Evolutionary conservation across 2,329 filamentous ascomycete species (phyloP), one percentile per base, ranked within the genome.

Genomic region (Pseudocercospora crystallina): DNA sequence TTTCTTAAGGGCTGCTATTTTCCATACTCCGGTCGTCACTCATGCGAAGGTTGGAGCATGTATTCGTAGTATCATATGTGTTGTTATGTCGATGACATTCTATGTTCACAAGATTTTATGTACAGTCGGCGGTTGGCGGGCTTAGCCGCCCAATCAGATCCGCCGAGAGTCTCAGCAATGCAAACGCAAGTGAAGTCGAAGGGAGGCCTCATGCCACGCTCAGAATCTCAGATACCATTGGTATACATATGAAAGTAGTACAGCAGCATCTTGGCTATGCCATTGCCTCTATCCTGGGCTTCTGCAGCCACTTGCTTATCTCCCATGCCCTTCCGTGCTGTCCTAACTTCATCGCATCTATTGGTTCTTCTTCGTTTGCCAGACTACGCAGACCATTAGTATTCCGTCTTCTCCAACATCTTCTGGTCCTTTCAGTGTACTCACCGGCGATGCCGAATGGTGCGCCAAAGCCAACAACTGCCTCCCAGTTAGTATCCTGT

Each of bases 381-480:
- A 86, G 68, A 83, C 83, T 85, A 68, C 65, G 42, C 46, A 31
- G 5, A 17, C n/a, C 31, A 38, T 59, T 44, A 60, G 58, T 33
- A 13, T 15, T 37, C 20, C 36, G 10, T 12, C 14, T 13, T 3
- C 4, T 20, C n/a, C 35, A 2, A 32, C 13, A 3, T 29, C 29
- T 13, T 32, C 11, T 4, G 14, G 32, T 29, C n/a, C 43, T 15
- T 7, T 26, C 46, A 14, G 12, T 43, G 29, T 29, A 56, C 80
- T 76, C 78, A 85, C 83, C 79, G 66, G 82, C 82, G 73, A 85
- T 78, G 69, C 71, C 78, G 72, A 85, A 84, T 47, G 82, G 82
- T 58, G 77, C 62, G 57, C 71, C 69, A 71, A 85, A 85, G 62
- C 81, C 82, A 60, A 73, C 71, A 61, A 72, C 82, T 85, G 58